Evolutionary conservation across 495 filamentous ascomycete species (phyloP).

Genomic region (Lophiostoma macrostomum): DNA sequence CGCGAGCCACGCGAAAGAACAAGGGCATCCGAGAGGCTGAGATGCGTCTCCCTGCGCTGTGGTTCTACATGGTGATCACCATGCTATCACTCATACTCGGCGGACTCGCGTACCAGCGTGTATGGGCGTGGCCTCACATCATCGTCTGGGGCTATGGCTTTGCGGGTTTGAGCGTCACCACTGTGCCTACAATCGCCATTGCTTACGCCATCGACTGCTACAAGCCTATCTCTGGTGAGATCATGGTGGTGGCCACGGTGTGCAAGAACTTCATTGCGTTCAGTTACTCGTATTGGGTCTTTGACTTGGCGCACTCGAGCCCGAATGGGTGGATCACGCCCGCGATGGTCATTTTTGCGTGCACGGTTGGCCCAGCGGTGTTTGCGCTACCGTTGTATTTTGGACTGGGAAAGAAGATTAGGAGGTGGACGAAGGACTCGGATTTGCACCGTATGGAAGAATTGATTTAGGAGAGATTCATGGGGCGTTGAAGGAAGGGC

Average conservation of each 20-base stretch:
- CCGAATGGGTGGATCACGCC: conserved; percentile 32
- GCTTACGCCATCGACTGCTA: conserved; percentile 62
- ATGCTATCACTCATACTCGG: conserved; percentile 55
- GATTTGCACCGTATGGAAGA: conserved; percentile 33
- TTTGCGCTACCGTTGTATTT: conserved; percentile 34
- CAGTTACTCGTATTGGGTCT: conserved; percentile 39
- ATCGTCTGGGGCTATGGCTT: conserved; percentile 53
- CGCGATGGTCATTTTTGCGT: conserved; percentile 33
- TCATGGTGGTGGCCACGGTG: conserved; percentile 65
- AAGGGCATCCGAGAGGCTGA: conserved; percentile 58
- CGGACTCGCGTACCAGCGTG: conserved; percentile 54
- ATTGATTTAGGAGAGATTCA: conserved; percentile 9
- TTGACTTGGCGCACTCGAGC: conserved; percentile 27
- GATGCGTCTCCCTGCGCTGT: conserved; percentile 57
- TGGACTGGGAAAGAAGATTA: conserved; percentile 34
- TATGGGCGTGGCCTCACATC: conserved; percentile 54
- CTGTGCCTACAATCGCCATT: conserved; percentile 56
- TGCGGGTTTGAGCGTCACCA: conserved; percentile 53
- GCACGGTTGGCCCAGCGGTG: conserved; percentile 23
- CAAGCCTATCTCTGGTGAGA: conserved; percentile 55
- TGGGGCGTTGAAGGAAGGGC: not conserved
- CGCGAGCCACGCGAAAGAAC: conserved; percentile 54
- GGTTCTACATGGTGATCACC: conserved; percentile 52
- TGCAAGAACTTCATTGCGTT: conserved; percentile 64
- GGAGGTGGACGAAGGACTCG: conserved; percentile 34